Base-by-base conservation (phyloP, 2,329 filamentous ascomycete species). In the Bretziella fagacearum region DNA sequence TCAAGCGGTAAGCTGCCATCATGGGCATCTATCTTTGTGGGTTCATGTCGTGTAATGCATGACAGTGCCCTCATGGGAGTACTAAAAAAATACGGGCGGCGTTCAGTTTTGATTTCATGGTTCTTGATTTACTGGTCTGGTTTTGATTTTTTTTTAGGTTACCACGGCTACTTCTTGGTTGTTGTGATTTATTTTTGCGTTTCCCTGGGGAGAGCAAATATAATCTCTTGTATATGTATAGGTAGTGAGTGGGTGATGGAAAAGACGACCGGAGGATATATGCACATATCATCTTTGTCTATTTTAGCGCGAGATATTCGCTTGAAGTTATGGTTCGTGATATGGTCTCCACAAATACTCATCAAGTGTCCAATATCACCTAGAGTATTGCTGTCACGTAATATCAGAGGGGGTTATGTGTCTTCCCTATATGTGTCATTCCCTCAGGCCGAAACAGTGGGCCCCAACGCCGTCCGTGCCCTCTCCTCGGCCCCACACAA, bases 1-100 rank as follows among this genome's bases (percentile, higher is more conserved):
- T 50, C 39, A 50, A 50, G 44, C 48, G 48, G 44, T 50, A 50
- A 50, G 44, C 7, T n/a, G 3, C 23, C 11, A 15, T 15, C 20
- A 25, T 41, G 15, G 20, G 37, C 15, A 20, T 23, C 6, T 41
- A 23, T 6, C 18, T 10, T 25, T 41, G 27, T 30, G 27, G 27
- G 10, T 11, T n/a, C 10, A 30, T 10, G 27, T 30, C 27, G 27
- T 30, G 27, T 30, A 30, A 30, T n/a, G 27, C 27, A 30, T 3
- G 27, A n/a, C 10, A 11, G 10, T 10, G n/a, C 27, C 27, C 10
- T n/a, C 10, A 30, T 30, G 27, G 5, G 27, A 5, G 27, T 30
- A 30, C n/a, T n/a, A n/a, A 30, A 30, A 30, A 30, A 30, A 11
- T 30, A 30, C 27, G 27, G 27, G 27, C 10, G 27, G 27, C 27